Base-by-base conservation (phyloP, 2,329 filamentous ascomycete species). In the Fusarium aywerte region DNA sequence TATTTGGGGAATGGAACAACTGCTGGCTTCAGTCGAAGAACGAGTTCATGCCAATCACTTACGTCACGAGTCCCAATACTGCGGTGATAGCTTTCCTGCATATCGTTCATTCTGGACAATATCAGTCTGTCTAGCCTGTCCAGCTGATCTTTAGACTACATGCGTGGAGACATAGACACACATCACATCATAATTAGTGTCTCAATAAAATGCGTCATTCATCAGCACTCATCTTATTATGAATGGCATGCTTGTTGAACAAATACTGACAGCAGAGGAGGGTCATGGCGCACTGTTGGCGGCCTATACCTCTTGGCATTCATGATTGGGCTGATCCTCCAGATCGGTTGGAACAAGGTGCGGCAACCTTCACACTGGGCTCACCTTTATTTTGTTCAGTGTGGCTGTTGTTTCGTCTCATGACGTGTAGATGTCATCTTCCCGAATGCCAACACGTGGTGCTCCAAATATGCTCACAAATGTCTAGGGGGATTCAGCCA, bases 201-300 rank as follows among this genome's bases (percentile, higher is more conserved):
- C 60, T 65, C 56, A 53, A 58, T 63, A 50, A 48, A 62, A 52
- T 69, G 62, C 66, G 65, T 67, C 66, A 68, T 68, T 23, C 47
- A 38, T 32, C 33, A 25, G 23, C 25, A 42, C 25, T 58, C 36
- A 35, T 51, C 38, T 49, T 45, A 57, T 54, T 32, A 39, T 42
- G 35, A 39, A 58, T 16, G 21, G 31, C 21, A 48, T 45, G 36
- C 23, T 32, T 55, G 32, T 36, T 62, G 9, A 29, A 40, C 35
- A 20, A 55, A 44, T 51, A 33, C 42, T 42, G 33, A 69, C 42
- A 53, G 12, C 10, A 52, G 49, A 58, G 45, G 35, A 53, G 47
- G 57, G 53, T 38, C 21, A 40, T 33, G 38, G 29, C 36, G 38
- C 27, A 23, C 45, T 31, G 53, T 43, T 51, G 43, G 33, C 32